Evolutionary conservation across 2,329 filamentous ascomycete species (phyloP), one percentile per base, ranked within the genome.

Genomic region (Aureobasidium sp.): DNA sequence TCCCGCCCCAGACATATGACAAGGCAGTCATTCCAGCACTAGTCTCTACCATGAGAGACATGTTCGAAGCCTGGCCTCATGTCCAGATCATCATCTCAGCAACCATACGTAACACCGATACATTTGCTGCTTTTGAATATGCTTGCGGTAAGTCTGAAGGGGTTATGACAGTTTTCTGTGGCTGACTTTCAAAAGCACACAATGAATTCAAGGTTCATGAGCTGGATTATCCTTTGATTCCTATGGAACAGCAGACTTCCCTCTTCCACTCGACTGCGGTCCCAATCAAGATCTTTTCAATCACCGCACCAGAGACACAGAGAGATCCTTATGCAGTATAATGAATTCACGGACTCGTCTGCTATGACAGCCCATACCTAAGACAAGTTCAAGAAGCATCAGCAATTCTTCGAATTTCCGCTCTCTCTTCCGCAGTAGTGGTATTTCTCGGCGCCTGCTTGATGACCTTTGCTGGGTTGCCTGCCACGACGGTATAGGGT

Each of bases 31-130:
- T 89, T 55, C 83, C 85, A 0, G 77, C 83, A 1, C 77, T 93
- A 27, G 79, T 89, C 2, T 81, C 79, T 3, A 91, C 88, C 3
- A 72, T 92, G 57, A 75, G 80, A 36, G 81, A 87, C 55, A 75
- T 91, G 13, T 82, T 88, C 53, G 76, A 77, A 1, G 69, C 85
- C 60, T 83, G 84, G 65, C 81, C 84, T 2, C 69, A 70, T 0
- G 76, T 85, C 15, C 76, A 82, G 50, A 82, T 89, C 39, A 75
- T 91, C 50, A 86, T 92, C 63, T 82, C 88, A 4, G 86, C 86
- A 20, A 87, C 88, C 0, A 82, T 92, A 66, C 80, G 90, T 64
- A 92, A 92, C 67, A 77, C 81, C 63, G 78, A 83, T 63, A 92
- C 89, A 0, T 89, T 89, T 69, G 78, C 83, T 64, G 77, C 77